Base-by-base conservation (phyloP, 2,329 filamentous ascomycete genomes). In the Zymoseptoria tritici region DNA sequence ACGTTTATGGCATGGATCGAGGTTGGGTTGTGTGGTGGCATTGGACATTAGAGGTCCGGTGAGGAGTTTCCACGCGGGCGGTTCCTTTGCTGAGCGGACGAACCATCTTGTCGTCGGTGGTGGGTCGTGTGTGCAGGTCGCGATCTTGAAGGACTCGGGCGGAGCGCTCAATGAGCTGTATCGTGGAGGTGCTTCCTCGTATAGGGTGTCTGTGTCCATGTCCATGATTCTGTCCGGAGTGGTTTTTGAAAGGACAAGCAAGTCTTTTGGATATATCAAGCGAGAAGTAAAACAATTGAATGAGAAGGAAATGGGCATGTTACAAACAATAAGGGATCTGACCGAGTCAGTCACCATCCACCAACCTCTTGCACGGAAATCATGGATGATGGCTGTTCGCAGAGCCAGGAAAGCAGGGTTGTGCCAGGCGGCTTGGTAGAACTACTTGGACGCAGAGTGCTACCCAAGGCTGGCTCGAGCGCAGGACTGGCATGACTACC, bases 31-130 rank as follows among this genome's bases (percentile, higher is more conserved):
- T 4, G 59, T 58, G 21, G 56, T 64, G 2, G 59, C 65, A 42
- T 65, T 67, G 42, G 65, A 64, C 52, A 65, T 64, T 3, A 59
- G 55, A 8, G 65, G 58, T 19, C 63, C 65, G 8, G 57, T 55
- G 54, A 67, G 60, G 2, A 65, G 59, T 51, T 62, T 61, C 60
- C 60, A 63, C 9, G 56, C 36, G 2, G 65, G 64, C 8, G 62
- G 65, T 2, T 60, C 60, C 19, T 56, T 52, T 31, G 55, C 51
- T 13, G 56, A 49, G 11, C 61, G 57, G 22, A 65, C 63, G 49
- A 64, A 59, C 58, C 61, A 67, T 53, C 64, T 61, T 7, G 60
- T 55, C 22, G 46, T 50, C 2, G 62, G 60, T 4, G 60, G 60
- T 36, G 54, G 55, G 16, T 57, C 55, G 13, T 46, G 24, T 31